phyloP scores from a whole-genome alignment of 2,329 filamentous ascomycete genomes.

The Cytospora piceae region DNA sequence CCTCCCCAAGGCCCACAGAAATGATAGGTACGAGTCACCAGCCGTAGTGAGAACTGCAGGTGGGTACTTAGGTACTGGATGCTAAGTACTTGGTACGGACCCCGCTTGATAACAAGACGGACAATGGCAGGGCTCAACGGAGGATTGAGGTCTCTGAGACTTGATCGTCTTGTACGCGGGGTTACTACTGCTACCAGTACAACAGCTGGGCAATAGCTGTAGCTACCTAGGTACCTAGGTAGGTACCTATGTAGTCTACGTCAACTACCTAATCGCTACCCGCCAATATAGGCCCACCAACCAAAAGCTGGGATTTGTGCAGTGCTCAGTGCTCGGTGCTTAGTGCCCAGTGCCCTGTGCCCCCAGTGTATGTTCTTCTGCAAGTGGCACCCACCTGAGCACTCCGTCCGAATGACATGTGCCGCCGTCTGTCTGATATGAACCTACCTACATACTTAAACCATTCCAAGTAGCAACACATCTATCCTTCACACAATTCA shows the following conservation, averaged over 20 bases:
- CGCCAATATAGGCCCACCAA: neutral
- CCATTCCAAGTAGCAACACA: neutral
- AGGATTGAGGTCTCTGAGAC: neutral
- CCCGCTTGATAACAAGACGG: neutral
- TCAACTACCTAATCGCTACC: neutral
- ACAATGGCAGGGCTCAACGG: no score
- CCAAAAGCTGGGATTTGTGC: neutral
- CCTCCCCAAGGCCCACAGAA: neutral
- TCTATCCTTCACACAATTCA: neutral
- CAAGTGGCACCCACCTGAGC: neutral
- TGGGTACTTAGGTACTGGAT: neutral
- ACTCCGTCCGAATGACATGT: constrained; percentile 9
- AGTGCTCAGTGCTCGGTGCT: neutral
- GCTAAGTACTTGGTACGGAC: neutral
- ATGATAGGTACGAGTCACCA: neutral
- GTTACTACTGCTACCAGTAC: neutral
- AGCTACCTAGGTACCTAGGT: no score
- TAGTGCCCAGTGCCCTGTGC: neutral
- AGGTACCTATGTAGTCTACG: neutral
- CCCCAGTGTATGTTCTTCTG: neutral
- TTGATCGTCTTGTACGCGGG: neutral
- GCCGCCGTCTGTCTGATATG: neutral
- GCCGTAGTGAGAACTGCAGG: neutral
- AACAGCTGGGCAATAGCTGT: neutral
- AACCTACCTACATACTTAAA: neutral